Percentiles rank a stretch among this genome's conserved stretches.
Evolutionary conservation across 2,329 filamentous ascomycete species (phyloP).

Genomic region (Penicillium corylophilum): DNA sequence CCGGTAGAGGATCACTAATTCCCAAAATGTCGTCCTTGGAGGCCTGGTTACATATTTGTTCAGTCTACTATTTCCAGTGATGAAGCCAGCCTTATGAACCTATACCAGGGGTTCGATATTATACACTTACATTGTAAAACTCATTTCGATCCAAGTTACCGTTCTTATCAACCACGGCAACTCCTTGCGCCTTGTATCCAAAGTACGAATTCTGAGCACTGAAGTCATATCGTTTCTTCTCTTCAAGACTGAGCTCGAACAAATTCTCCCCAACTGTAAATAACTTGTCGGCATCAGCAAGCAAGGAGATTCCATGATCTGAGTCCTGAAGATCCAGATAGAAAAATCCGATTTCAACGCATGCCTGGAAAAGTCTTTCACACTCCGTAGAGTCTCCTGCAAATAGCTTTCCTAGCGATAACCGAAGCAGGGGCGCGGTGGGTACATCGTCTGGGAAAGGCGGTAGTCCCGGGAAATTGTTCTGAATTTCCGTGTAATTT

Average conservation of each 20-base stretch:
- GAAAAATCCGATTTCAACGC: slow-evolving; percentile 56
- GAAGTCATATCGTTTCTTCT: slow-evolving; percentile 58
- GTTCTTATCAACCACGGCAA: slow-evolving; percentile 46
- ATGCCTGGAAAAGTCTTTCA: slow-evolving; percentile 38
- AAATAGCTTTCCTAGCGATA: slow-evolving; percentile 42
- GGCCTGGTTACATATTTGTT: slow-evolving; percentile 32
- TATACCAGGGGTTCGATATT: no score
- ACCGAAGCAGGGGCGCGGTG: slow-evolving; percentile 45
- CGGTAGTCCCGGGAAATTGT: slow-evolving; percentile 32
- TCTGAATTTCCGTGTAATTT: not conserved
- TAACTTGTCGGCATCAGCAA: slow-evolving; percentile 46
- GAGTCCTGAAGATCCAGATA: slow-evolving; percentile 51
- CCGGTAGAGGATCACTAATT: slow-evolving; percentile 39
- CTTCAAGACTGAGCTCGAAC: slow-evolving; percentile 50
- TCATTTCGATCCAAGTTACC: slow-evolving; percentile 55
- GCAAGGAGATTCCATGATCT: slow-evolving; percentile 39
- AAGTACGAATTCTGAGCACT: slow-evolving; percentile 52
- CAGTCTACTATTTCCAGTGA: not conserved
- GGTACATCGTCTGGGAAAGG: slow-evolving; percentile 45
- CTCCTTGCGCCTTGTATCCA: slow-evolving; percentile 54
- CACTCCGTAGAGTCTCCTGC: slow-evolving; percentile 36
- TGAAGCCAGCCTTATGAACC: not conserved
- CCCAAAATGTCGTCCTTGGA: slow-evolving; percentile 55
- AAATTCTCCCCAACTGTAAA: slow-evolving; percentile 49
- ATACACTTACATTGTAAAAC: slow-evolving; percentile 56